These are phyloP conservation scores for Talaromyces adpressus DNA, from an alignment of 495 filamentous ascomycete species.

Conservation along the genomic window DNA sequence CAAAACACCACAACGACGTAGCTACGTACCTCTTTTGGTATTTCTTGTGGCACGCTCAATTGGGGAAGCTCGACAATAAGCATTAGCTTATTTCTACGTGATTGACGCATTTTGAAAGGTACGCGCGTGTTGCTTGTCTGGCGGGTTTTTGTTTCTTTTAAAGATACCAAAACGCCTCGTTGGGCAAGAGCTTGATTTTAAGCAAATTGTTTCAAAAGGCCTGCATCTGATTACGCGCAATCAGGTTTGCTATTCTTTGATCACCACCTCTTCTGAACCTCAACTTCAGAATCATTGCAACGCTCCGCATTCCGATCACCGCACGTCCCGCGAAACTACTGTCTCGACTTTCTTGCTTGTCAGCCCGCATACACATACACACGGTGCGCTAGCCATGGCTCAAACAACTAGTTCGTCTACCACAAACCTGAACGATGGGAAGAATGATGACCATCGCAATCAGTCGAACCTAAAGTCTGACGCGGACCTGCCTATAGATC, in stretches of 20 bases:
- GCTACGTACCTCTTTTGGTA: not conserved
- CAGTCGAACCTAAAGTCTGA: constrained; percentile 78
- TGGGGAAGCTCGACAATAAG: not conserved
- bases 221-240: constrained; percentile 90
- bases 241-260: constrained; percentile 85
- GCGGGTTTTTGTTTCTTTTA: not conserved
- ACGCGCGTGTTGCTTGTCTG: constrained; percentile 19
- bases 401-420: constrained; percentile 95
- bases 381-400: constrained; percentile 85
- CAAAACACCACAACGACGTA: not conserved
- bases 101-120: constrained; percentile 2
- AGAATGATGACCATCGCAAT: constrained; percentile 57
- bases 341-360: constrained; percentile 51
- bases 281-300: not conserved
- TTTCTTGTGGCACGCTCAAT: not conserved
- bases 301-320: constrained; percentile 33
- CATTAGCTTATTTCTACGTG: not conserved
- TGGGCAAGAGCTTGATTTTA: constrained; percentile 16
- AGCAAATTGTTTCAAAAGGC: constrained; percentile 71
- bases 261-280: constrained; percentile 27
- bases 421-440: constrained; percentile 61
- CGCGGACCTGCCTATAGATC: constrained; percentile 97
- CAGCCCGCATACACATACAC: constrained; percentile 61
- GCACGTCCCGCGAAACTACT: constrained; percentile 71
- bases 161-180: constrained; percentile 10